Base-by-base conservation (phyloP, 139 green algal species). In the Chlamydomonas sp. region DNA sequence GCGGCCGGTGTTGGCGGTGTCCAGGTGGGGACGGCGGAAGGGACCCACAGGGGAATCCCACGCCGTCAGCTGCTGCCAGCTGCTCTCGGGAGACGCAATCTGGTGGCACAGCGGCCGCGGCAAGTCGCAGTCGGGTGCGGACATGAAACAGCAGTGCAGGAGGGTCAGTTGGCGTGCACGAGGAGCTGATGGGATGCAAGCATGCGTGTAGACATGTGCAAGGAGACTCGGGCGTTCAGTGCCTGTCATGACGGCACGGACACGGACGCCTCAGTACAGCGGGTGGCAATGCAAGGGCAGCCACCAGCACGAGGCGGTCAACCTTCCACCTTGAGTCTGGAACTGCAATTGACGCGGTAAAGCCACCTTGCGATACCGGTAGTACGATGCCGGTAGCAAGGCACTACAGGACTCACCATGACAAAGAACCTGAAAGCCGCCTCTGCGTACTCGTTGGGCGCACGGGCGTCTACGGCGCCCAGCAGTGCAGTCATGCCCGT, bases 11-110 rank as follows among this genome's bases (percentile, higher is more conserved):
- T 79, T 72, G 8, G 20, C 71, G 0, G 7, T 8, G 61, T 79
- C 61, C 71, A 86, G 69, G 82, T 86, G 82, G 71, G 79, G 60
- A n/a, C 3, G 6, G 1, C 82, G 82, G 82, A 74, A 86, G 60
- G 82, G 82, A 2, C 82, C 82, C 5, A 80, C 3, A 0, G 17
- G 71, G 58, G 60, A 68, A n/a, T 0, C 3, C 6, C 4, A 1
- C 5, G 2, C 2, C 2, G 31, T 15, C 69, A 86, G 3, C 59
- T 58, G 71, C 20, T 4, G 2, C 82, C 82, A 86, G 1, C 61
- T 64, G 1, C 5, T 3, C 59, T 79, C 59, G 59, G 71, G 71
- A 1, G 60, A 14, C 1, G 71, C 10, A 3, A 61, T 5, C 77
- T 80, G 31, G 77, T 3, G 57, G 75, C 12, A 58, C 18, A 12